Base-by-base conservation (phyloP, 106 monocot genomes). In the Iris macrosiphon region DNA sequence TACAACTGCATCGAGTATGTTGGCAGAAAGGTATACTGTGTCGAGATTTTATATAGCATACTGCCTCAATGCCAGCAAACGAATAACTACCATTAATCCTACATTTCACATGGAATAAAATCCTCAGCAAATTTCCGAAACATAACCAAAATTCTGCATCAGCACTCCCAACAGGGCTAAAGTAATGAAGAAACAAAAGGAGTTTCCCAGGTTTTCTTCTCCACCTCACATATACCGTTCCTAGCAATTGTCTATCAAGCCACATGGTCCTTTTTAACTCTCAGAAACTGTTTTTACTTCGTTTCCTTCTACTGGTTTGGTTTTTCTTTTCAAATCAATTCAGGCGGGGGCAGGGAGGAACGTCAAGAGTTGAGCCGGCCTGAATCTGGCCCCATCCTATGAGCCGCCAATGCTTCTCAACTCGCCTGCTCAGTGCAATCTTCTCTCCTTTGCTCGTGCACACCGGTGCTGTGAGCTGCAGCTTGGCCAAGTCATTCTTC, bases 351-450 rank as follows among this genome's bases (percentile, higher is more conserved):
- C 64, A 63, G 11, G 87, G 87, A 22, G 84, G 84, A 12, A 84
- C 69, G 6, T 84, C 71, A 29, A 94, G 75, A 10, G 81, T 81
- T 0, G 30, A 32, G 1, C 93, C 93, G 13, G 93, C 93, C 63
- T 88, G 94, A 57, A 88, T 94, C 79, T 94, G 88, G 13, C 94
- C 94, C 94, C 94, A 88, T 2, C 94, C 94, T 29, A 94, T 94
- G 23, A 94, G 84, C 10, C 88, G 80, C 94, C 88, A 94, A 49
- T 94, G 94, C 51, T 94, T 89, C 76, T 94, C 88, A 11, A 94
- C 94, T 15, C 88, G 74, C 19, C 84, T 67, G 61, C 94, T 94
- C 15, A 94, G 75, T 0, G 94, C 84, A 40, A 94, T 75, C 64
- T 88, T 94, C 81, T 94, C 94, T 0, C 88, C 88, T 60, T 64